Percentiles rank a stretch among this genome's conserved stretches.
phyloP scores from a whole-genome alignment of 495 filamentous ascomycete species.

The Glarea lozoyensis region DNA sequence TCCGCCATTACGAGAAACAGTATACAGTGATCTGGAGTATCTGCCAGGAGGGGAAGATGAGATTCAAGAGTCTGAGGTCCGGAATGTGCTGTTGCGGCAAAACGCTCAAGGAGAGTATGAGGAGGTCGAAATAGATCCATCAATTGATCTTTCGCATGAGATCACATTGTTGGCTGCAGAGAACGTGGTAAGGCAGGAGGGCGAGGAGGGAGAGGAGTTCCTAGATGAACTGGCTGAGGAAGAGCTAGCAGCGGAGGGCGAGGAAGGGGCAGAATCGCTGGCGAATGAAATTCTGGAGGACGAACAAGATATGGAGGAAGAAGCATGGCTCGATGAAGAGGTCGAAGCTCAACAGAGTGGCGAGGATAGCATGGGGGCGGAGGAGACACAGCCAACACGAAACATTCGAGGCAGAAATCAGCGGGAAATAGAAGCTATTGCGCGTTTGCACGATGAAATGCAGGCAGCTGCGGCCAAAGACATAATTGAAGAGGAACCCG shows the following conservation, averaged over 20 bases:
- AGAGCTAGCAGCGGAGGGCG: background rate
- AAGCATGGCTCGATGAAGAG: slow-evolving; percentile 6
- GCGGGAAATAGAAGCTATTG: slow-evolving; percentile 39
- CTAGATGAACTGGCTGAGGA: background rate
- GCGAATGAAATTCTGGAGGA: background rate
- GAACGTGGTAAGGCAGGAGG: background rate
- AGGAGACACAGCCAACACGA: slow-evolving; percentile 13
- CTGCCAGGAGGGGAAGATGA: slow-evolving; percentile 27
- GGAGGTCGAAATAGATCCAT: slow-evolving; percentile 42
- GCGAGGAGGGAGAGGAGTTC: background rate
- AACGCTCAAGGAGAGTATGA: slow-evolving; percentile 51
- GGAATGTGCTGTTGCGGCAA: slow-evolving; percentile 40
- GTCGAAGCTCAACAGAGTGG: slow-evolving; percentile 1
- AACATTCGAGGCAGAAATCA: slow-evolving; percentile 36
- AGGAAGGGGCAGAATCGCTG: background rate
- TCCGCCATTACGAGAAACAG: slow-evolving; percentile 46
- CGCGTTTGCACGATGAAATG: slow-evolving; percentile 42
- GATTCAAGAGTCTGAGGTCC: slow-evolving; percentile 12
- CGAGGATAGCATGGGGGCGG: slow-evolving; percentile 18
- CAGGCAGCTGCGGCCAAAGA: slow-evolving; percentile 37
- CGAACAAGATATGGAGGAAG: background rate
- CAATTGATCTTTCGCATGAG: slow-evolving; percentile 15
- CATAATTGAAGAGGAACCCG: slow-evolving; percentile 40
- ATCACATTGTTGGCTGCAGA: slow-evolving; percentile 17
- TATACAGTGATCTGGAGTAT: slow-evolving; percentile 47